Conservation (phyloP, 306 rosid species). For the Potentilla sterilis region DNA sequence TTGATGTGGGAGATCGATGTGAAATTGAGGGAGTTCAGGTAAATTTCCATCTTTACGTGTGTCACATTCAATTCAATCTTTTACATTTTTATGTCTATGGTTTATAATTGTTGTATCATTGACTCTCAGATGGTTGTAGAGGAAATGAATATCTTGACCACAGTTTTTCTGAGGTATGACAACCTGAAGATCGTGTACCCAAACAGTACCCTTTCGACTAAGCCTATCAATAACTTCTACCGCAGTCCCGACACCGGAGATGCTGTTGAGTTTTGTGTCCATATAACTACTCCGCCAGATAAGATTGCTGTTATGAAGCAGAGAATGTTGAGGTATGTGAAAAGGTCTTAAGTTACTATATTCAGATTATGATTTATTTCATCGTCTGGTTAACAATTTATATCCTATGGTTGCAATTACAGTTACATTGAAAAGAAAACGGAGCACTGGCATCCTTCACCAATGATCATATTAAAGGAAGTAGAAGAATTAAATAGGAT, state of each 20-base stretch:
- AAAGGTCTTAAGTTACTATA: not conserved
- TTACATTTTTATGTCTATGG: not conserved
- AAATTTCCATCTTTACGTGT: conserved; percentile 11
- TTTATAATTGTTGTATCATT: conserved; percentile 23
- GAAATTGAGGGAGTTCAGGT: conserved; percentile 87
- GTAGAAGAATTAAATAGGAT: conserved; percentile 50
- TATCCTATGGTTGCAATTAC: conserved; percentile 24
- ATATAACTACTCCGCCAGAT: conserved; percentile 74
- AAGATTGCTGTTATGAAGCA: conserved; percentile 56
- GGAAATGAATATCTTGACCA: conserved; percentile 96
- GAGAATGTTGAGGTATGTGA: conserved; percentile 57
- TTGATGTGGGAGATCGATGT: conserved; percentile 93
- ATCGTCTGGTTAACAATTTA: conserved; percentile 6
- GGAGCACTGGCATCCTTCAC: conserved; percentile 81
- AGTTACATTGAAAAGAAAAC: conserved; percentile 77
- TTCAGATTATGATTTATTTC: not conserved
- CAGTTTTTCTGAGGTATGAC: conserved; percentile 75
- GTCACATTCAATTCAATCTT: not conserved
- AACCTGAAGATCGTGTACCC: conserved; percentile 60
- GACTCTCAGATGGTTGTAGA: conserved; percentile 86
- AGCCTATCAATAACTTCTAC: conserved; percentile 68
- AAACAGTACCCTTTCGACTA: conserved; percentile 67
- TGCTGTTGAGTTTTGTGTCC: conserved; percentile 64
- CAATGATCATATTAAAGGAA: conserved; percentile 61
- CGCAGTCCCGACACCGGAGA: conserved; percentile 97